phyloP scores from a whole-genome alignment of 1,284 basidiomycete species.

The Ustilago hordei region DNA sequence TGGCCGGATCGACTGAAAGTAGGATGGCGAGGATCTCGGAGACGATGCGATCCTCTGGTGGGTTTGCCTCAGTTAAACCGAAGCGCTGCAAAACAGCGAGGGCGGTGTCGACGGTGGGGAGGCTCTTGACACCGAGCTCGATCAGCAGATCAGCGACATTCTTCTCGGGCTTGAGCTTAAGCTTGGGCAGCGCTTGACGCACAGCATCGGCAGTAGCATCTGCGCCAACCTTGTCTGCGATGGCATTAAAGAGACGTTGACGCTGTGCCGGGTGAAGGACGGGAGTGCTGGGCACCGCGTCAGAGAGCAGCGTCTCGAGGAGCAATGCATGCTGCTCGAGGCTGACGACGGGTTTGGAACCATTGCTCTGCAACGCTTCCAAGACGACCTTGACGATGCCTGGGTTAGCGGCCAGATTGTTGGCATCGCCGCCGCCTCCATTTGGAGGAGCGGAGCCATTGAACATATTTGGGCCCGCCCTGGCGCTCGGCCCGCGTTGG shows the following conservation, averaged over 20 bases:
- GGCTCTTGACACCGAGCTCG: slow-evolving; percentile 56
- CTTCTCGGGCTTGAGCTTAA: slow-evolving; percentile 51
- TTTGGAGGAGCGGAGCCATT: slow-evolving; percentile 54
- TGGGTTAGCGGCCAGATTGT: slow-evolving; percentile 49
- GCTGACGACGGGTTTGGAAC: slow-evolving; percentile 79
- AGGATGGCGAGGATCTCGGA: slow-evolving; percentile 61
- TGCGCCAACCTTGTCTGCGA: slow-evolving; percentile 61
- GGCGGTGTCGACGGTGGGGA: slow-evolving; percentile 50
- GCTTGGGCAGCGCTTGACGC: slow-evolving; percentile 63
- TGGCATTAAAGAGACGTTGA: slow-evolving; percentile 59
- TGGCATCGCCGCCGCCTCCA: slow-evolving; percentile 38
- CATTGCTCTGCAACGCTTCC: slow-evolving; percentile 73
- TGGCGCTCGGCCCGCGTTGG: slow-evolving; percentile 33
- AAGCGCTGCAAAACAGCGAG: slow-evolving; percentile 57
- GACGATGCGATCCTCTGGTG: slow-evolving; percentile 53
- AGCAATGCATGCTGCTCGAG: slow-evolving; percentile 83
- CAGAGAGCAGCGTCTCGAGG: slow-evolving; percentile 70
- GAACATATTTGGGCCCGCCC: slow-evolving; percentile 49
- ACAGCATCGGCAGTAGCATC: slow-evolving; percentile 64
- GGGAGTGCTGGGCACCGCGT: slow-evolving; percentile 49
- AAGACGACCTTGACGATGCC: slow-evolving; percentile 75
- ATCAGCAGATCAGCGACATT: slow-evolving; percentile 55
- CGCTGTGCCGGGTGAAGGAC: slow-evolving; percentile 58
- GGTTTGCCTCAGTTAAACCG: slow-evolving; percentile 47
- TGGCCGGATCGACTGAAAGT: slow-evolving; percentile 48